Base-by-base conservation (phyloP, 345 rosid genomes). In the Citrus trifoliata region DNA sequence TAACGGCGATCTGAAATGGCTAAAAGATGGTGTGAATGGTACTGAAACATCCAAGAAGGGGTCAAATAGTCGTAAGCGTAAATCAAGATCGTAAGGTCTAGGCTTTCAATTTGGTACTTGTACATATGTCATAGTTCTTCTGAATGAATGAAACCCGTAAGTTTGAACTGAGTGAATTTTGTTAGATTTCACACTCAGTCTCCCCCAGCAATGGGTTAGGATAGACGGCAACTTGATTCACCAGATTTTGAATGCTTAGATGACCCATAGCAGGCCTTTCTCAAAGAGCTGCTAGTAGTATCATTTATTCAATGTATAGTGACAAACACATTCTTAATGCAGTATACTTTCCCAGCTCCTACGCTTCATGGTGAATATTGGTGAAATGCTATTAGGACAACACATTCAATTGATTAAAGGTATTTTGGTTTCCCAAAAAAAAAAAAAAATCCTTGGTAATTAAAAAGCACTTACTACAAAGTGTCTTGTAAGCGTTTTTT, bases 121-220 rank as follows among this genome's bases (percentile, higher is more conserved):
- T 86, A 77, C 51, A 80, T 74, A 61, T 4, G 35, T 14, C 22
- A 65, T 70, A 16, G 16, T 53, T 67, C 5, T 6, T 24, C 58
- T 62, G 78, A 70, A 83, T 9, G 76, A 73, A 75, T 70, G 53
- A 71, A 78, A 61, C 64, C 64, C 28, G 32, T 60, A 55, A 30
- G 30, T 65, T 70, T 80, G 81, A 85, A 70, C 90, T 80, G 97
- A 72, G 90, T 91, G 93, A 88, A 85, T 91, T 91, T 93, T 93
- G 97, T 74, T 86, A 82, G 88, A 71, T 66, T 32, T 55, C 70
- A 85, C 95, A 86, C 92, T 91, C 92, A 56, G 93, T 86, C 84
- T 78, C 78, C 77, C 80, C 71, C 28, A 30, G 67, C 83, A 71
- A 38, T 73, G 77, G 64, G 58, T 33, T 65, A 61, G 81, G 79